phyloP scores from a whole-genome alignment of 1,284 basidiomycete genomes.

The Pholiota adiposa region DNA sequence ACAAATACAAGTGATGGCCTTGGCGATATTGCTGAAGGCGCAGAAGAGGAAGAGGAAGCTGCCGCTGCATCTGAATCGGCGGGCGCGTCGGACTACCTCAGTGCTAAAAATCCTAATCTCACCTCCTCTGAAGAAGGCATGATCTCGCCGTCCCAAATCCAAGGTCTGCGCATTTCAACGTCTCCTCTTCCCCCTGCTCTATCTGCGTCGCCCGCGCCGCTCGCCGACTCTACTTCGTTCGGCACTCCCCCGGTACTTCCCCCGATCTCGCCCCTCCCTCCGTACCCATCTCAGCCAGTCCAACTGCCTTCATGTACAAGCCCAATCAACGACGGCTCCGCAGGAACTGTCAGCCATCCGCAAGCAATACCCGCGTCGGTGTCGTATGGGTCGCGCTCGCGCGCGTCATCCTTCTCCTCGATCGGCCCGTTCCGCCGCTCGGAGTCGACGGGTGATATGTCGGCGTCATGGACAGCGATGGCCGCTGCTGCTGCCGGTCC shows the following conservation, averaged over 20 bases:
- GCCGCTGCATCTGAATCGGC: conserved; percentile 38
- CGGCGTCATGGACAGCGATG: conserved; percentile 25
- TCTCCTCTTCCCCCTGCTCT: conserved; percentile 22
- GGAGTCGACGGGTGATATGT: conserved; percentile 29
- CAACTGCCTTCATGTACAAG: conserved; percentile 1
- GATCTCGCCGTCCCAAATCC: conserved; percentile 50
- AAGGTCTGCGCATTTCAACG: conserved; percentile 65
- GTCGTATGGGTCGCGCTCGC: conserved; percentile 24
- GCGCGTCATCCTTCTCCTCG: conserved; percentile 33
- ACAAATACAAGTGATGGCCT: conserved; percentile 35
- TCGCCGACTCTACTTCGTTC: conserved; percentile 15
- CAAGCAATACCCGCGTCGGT: conserved; percentile 15
- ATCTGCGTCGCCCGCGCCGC: background rate
- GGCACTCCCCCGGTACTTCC: conserved; percentile 26
- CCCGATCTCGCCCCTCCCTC: conserved; percentile 33
- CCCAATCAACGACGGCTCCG: conserved; percentile 3
- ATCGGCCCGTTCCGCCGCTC: conserved; percentile 35
- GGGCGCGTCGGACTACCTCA: background rate
- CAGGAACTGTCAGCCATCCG: background rate
- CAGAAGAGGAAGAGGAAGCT: conserved; percentile 40
- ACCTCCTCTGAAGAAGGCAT: conserved; percentile 9
- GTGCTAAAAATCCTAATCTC: background rate
- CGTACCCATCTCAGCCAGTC: conserved; percentile 22
- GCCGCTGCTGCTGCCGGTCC: conserved; percentile 17
- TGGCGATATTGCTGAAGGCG: conserved; percentile 58